phyloP scores from a whole-genome alignment of 2,329 filamentous ascomycete species.

The Cordyceps cateniannulata region DNA sequence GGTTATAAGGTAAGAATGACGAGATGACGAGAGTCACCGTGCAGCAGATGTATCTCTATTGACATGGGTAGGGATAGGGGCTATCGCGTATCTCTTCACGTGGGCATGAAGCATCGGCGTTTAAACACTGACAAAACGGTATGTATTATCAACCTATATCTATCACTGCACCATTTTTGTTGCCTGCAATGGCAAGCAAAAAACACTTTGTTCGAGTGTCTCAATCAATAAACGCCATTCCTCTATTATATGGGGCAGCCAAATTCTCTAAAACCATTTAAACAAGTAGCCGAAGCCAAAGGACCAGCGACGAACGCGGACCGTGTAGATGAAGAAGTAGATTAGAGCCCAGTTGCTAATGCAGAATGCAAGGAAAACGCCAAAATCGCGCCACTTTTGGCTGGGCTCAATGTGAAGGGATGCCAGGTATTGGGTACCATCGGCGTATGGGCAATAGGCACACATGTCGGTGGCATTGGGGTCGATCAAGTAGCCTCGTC shows the following conservation, averaged over 20 bases:
- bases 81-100: background rate
- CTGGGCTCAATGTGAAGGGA: conserved; percentile 42
- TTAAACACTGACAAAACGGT: background rate
- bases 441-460: conserved; percentile 60
- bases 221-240: background rate
- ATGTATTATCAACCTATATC: background rate
- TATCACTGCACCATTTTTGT: background rate
- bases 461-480: conserved; percentile 51
- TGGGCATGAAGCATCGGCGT: background rate
- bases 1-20: background rate
- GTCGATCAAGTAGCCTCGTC: conserved; percentile 57
- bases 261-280: conserved; percentile 7
- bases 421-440: conserved; percentile 54
- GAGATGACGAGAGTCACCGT: background rate
- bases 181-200: background rate
- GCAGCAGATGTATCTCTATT: background rate
- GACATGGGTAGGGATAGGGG: no score
- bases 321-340: conserved; percentile 68
- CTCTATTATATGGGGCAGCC: background rate
- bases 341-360: conserved; percentile 65
- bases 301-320: conserved; percentile 11
- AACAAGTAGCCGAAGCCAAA: conserved; percentile 11
- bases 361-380: conserved; percentile 65
- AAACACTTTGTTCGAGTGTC: background rate
- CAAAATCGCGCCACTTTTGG: conserved; percentile 66